Evolutionary conservation across 2,329 filamentous ascomycete genomes (phyloP), one percentile per base, ranked within the genome.

Genomic region (Phialophora macrospora): DNA sequence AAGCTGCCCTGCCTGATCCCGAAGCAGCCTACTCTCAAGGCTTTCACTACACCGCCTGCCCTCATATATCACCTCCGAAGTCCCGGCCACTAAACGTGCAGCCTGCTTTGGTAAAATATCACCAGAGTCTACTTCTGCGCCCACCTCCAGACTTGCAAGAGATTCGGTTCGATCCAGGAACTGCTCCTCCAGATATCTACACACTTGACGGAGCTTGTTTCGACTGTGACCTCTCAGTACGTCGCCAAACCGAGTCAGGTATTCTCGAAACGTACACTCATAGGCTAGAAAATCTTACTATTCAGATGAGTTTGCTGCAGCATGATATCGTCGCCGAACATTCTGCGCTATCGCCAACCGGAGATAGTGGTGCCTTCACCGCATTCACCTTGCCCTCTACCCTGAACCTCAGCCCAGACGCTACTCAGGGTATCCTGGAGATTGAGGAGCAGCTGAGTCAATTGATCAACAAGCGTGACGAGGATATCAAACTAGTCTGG

Each of bases 81-180:
- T 66, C 65, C 4, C 62, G 68, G 14, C 70, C 70, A 8, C 66
- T 72, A n/a, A 69, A 72, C 51, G 63, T 63, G 1, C 64, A 69
- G 30, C 68, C 70, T 20, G 56, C 24, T 26, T 34, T 55, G 5
- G 66, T 58, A 8, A 34, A 28, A 28, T 66, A 65, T 38, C 38
- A 59, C 22, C 30, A 68, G 8, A 49, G 55, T 20, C 61, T 68
- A 2, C 59, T 70, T 20, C 54, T 56, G 12, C 65, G 57, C n/a
- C 62, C 54, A 9, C 65, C 68, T 12, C 55, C 24, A 8, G 48
- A 66, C 32, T 55, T 68, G 8, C 61, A 46, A 24, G 49, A 2
- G 11, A 51, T 26, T 41, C 22, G 30, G 32, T 6, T 12, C 17
- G 59, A 51, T 44, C 26, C n/a, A 8, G 24, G 20, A 30, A 38